Percentiles rank a stretch among this genome's conserved stretches.
phyloP scores from a whole-genome alignment of 1,139 yeast genomes.

The Suhomyces bribrorum region DNA sequence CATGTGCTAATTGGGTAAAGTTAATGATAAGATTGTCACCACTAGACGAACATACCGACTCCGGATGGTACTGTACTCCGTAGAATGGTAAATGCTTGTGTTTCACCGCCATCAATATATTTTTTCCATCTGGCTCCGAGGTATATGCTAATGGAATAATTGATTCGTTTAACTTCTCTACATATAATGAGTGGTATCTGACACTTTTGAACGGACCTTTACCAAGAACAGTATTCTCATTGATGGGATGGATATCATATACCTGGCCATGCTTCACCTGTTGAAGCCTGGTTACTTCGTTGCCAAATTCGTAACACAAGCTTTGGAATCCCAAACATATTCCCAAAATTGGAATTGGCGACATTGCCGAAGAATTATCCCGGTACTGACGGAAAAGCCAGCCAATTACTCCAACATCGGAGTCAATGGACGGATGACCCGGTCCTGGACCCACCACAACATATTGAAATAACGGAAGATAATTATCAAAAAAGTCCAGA shows the following conservation, averaged over 20 bases:
- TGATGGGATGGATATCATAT: slow-evolving; percentile 48
- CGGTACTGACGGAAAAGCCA: slow-evolving; percentile 42
- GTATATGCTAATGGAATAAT: slow-evolving; percentile 63
- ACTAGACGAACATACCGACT: slow-evolving; percentile 76
- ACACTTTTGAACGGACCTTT: slow-evolving; percentile 58
- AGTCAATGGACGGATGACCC: slow-evolving; percentile 69
- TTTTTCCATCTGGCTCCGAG: slow-evolving; percentile 27
- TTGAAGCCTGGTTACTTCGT: slow-evolving; percentile 51
- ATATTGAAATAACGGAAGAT: slow-evolving; percentile 61
- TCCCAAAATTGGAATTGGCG: slow-evolving; percentile 72
- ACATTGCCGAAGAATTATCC: slow-evolving; percentile 9
- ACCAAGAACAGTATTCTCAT: slow-evolving; percentile 35
- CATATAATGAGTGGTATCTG: slow-evolving; percentile 85
- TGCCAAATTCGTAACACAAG: slow-evolving; percentile 68
- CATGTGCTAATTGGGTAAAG: slow-evolving; percentile 58
- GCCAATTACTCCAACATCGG: slow-evolving; percentile 78
- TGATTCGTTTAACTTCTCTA: slow-evolving; percentile 29
- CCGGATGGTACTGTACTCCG: slow-evolving; percentile 98
- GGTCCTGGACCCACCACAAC: slow-evolving; percentile 97
- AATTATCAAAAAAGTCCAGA: slow-evolving; percentile 35
- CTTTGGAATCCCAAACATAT: slow-evolving; percentile 93
- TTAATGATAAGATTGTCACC: slow-evolving; percentile 64
- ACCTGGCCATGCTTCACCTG: slow-evolving; percentile 86
- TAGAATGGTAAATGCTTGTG: slow-evolving; percentile 67
- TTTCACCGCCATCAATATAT: slow-evolving; percentile 78